phyloP scores from a whole-genome alignment of 805 yeast genomes.

The Tetrapisispora pingtungensis region DNA sequence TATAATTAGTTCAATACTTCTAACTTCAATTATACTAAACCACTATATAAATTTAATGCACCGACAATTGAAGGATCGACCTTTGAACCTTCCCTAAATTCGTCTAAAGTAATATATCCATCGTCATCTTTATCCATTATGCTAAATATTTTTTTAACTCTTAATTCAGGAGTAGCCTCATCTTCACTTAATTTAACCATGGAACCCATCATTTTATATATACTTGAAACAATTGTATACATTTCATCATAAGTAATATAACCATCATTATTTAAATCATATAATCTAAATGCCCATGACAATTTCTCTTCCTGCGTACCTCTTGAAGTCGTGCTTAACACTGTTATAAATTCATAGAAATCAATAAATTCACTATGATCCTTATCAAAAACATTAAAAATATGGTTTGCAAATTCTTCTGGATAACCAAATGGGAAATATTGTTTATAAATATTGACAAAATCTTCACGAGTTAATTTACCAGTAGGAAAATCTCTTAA shows the following conservation, averaged over 20 bases:
- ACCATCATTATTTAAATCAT: slow-evolving; percentile 77
- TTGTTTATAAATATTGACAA: slow-evolving; percentile 85
- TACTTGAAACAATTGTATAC: slow-evolving; percentile 67
- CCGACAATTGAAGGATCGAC: slow-evolving; percentile 66
- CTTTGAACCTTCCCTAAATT: slow-evolving; percentile 73
- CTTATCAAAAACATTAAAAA: slow-evolving; percentile 81
- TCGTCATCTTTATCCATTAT: slow-evolving; percentile 62
- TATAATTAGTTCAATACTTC: no score
- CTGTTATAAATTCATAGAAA: slow-evolving; percentile 85
- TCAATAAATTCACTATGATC: slow-evolving; percentile 75
- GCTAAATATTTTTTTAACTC: slow-evolving; percentile 73
- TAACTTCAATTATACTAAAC: slow-evolving; percentile 43
- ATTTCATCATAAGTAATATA: slow-evolving; percentile 67
- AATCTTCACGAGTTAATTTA: slow-evolving; percentile 74
- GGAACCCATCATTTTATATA: slow-evolving; percentile 91
- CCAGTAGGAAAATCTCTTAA: slow-evolving; percentile 90
- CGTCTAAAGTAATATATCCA: slow-evolving; percentile 66
- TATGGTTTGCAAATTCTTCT: slow-evolving; percentile 74
- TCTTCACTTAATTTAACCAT: slow-evolving; percentile 85
- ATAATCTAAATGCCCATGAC: slow-evolving; percentile 80
- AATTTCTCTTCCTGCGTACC: slow-evolving; percentile 79
- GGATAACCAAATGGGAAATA: slow-evolving; percentile 99
- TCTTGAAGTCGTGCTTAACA: slow-evolving; percentile 75
- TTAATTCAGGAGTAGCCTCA: slow-evolving; percentile 82
- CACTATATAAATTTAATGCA: slow-evolving; percentile 73